Conservation (phyloP, 179 eudicot genomes). For the Spergularia azorica region DNA sequence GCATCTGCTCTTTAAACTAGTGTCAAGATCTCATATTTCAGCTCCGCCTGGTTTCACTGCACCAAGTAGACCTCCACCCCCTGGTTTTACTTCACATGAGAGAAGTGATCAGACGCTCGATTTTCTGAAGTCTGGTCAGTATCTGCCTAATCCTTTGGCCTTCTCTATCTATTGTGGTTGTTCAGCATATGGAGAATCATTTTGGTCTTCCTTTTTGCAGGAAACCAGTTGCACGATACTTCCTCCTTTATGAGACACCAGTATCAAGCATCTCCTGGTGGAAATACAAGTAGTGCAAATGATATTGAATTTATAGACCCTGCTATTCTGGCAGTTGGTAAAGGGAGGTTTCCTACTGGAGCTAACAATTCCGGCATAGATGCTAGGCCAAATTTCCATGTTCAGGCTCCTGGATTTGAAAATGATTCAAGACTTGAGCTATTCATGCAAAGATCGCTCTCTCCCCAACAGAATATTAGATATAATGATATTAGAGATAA, state of each 20-base stretch:
- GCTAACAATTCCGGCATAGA: conserved; percentile 47
- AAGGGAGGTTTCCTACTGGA: conserved; percentile 72
- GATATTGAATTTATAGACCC: conserved; percentile 95
- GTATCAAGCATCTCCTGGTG: conserved; percentile 52
- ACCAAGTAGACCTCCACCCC: conserved; percentile 83
- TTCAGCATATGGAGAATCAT: not conserved
- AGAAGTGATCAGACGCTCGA: conserved; percentile 61
- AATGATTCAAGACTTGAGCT: conserved; percentile 55
- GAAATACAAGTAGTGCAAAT: conserved; percentile 37
- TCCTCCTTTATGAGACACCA: conserved; percentile 54
- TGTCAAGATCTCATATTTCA: conserved; percentile 68
- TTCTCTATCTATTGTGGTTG: not conserved
- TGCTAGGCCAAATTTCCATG: conserved; percentile 44
- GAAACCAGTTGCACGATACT: conserved; percentile 53
- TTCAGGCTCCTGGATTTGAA: conserved; percentile 52
- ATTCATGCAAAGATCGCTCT: conserved; percentile 56
- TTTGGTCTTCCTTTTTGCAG: conserved; percentile 41
- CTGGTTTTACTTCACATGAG: conserved; percentile 76
- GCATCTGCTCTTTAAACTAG: conserved; percentile 33
- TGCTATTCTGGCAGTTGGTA: conserved; percentile 94
- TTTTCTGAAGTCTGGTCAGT: conserved; percentile 58
- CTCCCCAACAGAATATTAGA: conserved; percentile 51
- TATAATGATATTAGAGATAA: conserved; percentile 49
- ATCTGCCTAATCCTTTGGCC: not conserved
- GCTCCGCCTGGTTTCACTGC: conserved; percentile 92